Evolutionary conservation across 208 protist genomes (phyloP).

Genomic region (Trypanosoma theileri): DNA sequence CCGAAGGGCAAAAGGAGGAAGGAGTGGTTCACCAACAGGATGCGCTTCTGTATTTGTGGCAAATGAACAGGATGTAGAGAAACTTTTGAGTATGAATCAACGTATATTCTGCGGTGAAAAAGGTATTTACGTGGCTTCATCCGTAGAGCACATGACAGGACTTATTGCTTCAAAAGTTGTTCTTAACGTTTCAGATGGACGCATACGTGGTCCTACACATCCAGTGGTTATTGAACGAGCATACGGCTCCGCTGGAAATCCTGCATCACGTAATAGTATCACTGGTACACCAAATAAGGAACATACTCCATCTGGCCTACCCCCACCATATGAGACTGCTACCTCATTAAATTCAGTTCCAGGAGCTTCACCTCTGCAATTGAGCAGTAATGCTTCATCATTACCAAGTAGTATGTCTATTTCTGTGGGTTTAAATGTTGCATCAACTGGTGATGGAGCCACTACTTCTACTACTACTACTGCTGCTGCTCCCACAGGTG

Average conservation of each 20-base stretch:
- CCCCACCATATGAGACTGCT: conserved; percentile 8
- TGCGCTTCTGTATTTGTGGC: conserved; percentile 78
- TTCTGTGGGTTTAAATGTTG: conserved; percentile 1
- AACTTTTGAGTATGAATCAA: conserved; percentile 69
- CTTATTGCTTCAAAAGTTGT: conserved; percentile 52
- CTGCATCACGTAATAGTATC: conserved; percentile 23
- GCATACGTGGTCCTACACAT: conserved; percentile 67
- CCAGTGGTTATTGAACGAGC: conserved; percentile 80
- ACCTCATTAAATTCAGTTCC: neutral
- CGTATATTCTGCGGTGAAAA: conserved; percentile 71
- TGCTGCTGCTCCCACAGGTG: conserved; percentile 4
- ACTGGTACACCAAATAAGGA: neutral
- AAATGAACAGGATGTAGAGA: conserved; percentile 43
- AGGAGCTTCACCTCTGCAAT: neutral
- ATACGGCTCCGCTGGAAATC: conserved; percentile 32
- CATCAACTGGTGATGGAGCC: neutral
- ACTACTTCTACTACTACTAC: neutral
- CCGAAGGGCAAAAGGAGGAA: conserved; percentile 59
- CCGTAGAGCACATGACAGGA: conserved; percentile 48
- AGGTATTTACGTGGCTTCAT: conserved; percentile 66
- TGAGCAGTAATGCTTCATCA: conserved; percentile 23
- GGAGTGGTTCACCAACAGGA: conserved; percentile 59
- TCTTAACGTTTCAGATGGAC: conserved; percentile 49
- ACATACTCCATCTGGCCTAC: neutral
- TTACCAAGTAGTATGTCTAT: conserved; percentile 23